phyloP scores from a whole-genome alignment of 2,329 filamentous ascomycete species.

The Penicillium corylophilum region DNA sequence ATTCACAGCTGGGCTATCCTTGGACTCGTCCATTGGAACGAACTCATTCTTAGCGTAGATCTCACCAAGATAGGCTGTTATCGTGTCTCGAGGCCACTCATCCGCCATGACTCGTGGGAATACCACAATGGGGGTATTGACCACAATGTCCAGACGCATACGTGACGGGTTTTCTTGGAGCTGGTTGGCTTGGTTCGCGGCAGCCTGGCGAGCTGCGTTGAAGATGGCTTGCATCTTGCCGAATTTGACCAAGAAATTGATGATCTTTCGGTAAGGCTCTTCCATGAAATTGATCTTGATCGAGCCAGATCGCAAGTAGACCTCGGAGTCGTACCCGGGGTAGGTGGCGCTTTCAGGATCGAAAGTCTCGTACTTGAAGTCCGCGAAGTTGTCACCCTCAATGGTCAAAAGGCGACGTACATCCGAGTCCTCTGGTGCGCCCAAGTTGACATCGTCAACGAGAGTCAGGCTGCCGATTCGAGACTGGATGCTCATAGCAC shows the following conservation, averaged over 20 bases:
- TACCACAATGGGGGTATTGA: conserved; percentile 93
- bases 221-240: conserved; percentile 99
- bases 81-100: conserved; percentile 70
- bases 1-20: conserved; percentile 74
- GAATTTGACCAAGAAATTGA: conserved; percentile 97
- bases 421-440: conserved; percentile 75
- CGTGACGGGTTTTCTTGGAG: conserved; percentile 86
- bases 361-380: conserved; percentile 97
- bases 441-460: conserved; percentile 90
- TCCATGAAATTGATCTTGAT: conserved; percentile 97
- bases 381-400: conserved; percentile 89
- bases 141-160: conserved; percentile 88
- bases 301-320: conserved; percentile 87
- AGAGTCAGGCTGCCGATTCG: conserved; percentile 84
- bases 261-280: conserved; percentile 96
- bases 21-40: conserved; percentile 74
- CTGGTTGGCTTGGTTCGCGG: conserved; percentile 88
- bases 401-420: conserved; percentile 89
- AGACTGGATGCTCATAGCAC: conserved; percentile 82
- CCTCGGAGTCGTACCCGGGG: conserved; percentile 90
- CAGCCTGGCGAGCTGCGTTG: conserved; percentile 92
- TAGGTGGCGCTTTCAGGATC: conserved; percentile 74
- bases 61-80: conserved; percentile 93
- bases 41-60: conserved; percentile 97
- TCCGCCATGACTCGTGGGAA: conserved; percentile 78